A percentile compares a stretch with the other conserved stretches of the same genome.
Evolutionary conservation across 768 basidiomycete species (phyloP).

Genomic region (Agrocybe praecox): DNA sequence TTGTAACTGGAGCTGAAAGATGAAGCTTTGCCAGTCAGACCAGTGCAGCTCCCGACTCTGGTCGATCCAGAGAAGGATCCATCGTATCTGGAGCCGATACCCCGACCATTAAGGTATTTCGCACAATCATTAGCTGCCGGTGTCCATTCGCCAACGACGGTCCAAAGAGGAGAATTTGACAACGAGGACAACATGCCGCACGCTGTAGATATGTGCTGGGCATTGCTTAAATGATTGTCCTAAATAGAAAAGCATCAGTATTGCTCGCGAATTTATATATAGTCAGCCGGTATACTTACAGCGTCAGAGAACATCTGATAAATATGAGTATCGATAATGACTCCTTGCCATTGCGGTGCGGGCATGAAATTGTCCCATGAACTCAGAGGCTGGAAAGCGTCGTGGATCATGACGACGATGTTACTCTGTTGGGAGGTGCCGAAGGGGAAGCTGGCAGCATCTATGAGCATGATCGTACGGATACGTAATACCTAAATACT

Average conservation of each 20-base stretch:
- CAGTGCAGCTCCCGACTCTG: conserved; percentile 71
- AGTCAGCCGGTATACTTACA: conserved; percentile 35
- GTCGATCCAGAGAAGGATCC: conserved; percentile 67
- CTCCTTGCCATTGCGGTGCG: conserved; percentile 56
- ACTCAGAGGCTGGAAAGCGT: conserved; percentile 76
- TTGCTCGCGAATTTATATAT: neutral
- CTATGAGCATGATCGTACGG: neutral
- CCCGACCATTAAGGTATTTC: conserved; percentile 84
- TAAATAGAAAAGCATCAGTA: conserved; percentile 22
- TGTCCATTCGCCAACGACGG: conserved; percentile 88
- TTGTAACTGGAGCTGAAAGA: conserved; percentile 79
- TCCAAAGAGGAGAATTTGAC: conserved; percentile 66
- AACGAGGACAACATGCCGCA: conserved; percentile 52
- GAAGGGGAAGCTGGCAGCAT: conserved; percentile 7
- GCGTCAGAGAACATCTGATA: conserved; percentile 72
- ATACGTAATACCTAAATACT: neutral
- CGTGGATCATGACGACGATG: conserved; percentile 69
- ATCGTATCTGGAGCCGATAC: conserved; percentile 65
- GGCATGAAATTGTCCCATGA: conserved; percentile 70
- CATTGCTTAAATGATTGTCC: conserved; percentile 46
- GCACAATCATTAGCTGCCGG: conserved; percentile 79
- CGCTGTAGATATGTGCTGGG: conserved; percentile 62
- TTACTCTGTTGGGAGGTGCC: conserved; percentile 51
- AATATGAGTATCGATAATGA: conserved; percentile 79
- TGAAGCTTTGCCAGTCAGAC: conserved; percentile 73